Conservation (phyloP, 176 grass and related monocot species). For the Raddia guianensis region DNA sequence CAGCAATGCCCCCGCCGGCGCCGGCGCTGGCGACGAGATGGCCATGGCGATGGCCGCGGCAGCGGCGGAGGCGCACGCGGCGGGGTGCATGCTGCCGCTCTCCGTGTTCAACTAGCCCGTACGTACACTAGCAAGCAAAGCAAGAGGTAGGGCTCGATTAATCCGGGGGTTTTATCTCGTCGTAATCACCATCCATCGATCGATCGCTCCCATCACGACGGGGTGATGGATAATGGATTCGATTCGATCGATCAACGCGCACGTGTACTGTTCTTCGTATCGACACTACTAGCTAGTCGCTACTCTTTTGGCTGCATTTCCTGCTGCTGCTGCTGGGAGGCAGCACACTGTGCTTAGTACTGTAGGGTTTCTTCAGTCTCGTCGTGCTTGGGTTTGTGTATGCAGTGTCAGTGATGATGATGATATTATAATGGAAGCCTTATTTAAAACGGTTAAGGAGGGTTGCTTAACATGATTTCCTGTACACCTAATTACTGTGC, state of each 20-base stretch:
- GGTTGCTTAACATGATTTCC: not conserved
- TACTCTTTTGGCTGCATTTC: slow-evolving; percentile 39
- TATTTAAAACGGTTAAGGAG: not conserved
- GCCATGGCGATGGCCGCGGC: slow-evolving; percentile 52
- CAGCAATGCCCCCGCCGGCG: not conserved
- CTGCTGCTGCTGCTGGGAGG: slow-evolving; percentile 1
- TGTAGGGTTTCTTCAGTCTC: slow-evolving; percentile 51
- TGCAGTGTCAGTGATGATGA: slow-evolving; percentile 25
- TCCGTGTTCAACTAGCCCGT: slow-evolving; percentile 58
- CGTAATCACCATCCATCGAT: slow-evolving; percentile 6
- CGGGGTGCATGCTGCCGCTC: slow-evolving; percentile 58
- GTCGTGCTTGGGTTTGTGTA: slow-evolving; percentile 51
- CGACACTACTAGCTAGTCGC: slow-evolving; percentile 11
- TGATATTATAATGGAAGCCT: slow-evolving; percentile 46
- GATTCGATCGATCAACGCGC: slow-evolving; percentile 26
- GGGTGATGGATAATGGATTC: not conserved
- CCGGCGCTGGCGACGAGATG: slow-evolving; percentile 30
- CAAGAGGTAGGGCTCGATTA: slow-evolving; percentile 46
- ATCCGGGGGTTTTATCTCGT: slow-evolving; percentile 10
- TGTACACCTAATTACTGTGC: not conserved
- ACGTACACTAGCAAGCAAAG: not conserved
- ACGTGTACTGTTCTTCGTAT: slow-evolving; percentile 35
- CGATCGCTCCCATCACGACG: not conserved
- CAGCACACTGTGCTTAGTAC: slow-evolving; percentile 31
- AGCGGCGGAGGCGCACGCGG: slow-evolving; percentile 53